phyloP scores from a whole-genome alignment of 768 basidiomycete species.

The Agaricus blazei region DNA sequence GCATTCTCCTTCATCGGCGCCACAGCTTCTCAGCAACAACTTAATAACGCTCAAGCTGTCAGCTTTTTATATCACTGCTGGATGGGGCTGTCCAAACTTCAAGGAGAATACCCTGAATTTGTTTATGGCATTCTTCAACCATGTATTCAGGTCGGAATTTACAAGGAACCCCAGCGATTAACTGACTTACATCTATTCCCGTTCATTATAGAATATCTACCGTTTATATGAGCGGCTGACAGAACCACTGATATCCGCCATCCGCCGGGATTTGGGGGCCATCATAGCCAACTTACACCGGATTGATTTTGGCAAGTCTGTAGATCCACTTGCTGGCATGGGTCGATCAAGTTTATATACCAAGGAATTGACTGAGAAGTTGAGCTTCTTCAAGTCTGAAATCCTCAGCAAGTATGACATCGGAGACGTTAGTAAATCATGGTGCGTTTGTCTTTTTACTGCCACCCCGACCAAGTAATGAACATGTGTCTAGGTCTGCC shows the following conservation, averaged over 20 bases:
- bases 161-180: background rate
- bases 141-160: conserved; percentile 48
- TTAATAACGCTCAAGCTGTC: conserved; percentile 71
- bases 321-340: conserved; percentile 61
- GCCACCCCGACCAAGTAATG: background rate
- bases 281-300: conserved; percentile 83
- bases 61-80: conserved; percentile 79
- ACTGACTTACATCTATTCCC: background rate
- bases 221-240: conserved; percentile 50
- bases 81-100: conserved; percentile 58
- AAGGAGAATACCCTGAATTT: conserved; percentile 59
- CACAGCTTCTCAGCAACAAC: conserved; percentile 72
- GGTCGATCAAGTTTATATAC: conserved; percentile 81
- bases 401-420: conserved; percentile 66
- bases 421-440: conserved; percentile 66
- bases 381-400: conserved; percentile 76
- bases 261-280: conserved; percentile 75
- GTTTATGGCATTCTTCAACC: conserved; percentile 53
- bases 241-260: conserved; percentile 58
- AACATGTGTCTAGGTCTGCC: conserved; percentile 39
- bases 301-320: conserved; percentile 70
- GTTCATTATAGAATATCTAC: conserved; percentile 39
- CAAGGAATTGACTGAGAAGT: conserved; percentile 86
- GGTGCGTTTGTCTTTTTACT: conserved; percentile 41
- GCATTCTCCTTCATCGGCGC: conserved; percentile 75